These are phyloP conservation scores for Ogataea populi-albae DNA, from an alignment of 805 yeast species.

Conservation along the genomic window DNA sequence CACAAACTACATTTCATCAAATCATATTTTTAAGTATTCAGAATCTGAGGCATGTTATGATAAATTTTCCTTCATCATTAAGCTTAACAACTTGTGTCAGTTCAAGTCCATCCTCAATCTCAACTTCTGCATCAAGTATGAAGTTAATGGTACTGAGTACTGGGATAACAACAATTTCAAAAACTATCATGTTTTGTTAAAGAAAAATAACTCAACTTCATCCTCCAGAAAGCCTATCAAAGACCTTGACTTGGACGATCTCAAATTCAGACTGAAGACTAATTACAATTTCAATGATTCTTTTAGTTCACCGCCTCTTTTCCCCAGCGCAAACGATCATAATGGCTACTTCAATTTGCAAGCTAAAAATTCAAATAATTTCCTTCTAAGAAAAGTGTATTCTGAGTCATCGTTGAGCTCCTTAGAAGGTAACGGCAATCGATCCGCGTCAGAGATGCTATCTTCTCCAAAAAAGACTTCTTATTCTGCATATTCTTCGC, in stretches of 20 bases:
- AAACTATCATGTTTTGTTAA: conserved; percentile 38
- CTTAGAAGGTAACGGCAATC: conserved; percentile 5
- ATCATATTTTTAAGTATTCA: conserved; percentile 40
- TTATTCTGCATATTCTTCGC: conserved; percentile 12
- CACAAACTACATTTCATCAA: conserved; percentile 36
- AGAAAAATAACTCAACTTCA: conserved; percentile 18
- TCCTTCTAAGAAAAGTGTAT: conserved; percentile 27
- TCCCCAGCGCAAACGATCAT: conserved; percentile 2
- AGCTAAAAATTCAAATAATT: conserved; percentile 26
- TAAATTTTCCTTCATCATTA: conserved; percentile 49
- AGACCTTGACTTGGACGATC: conserved; percentile 27
- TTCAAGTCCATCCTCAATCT: conserved; percentile 28
- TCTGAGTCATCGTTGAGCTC: conserved; percentile 30
- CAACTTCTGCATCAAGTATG: conserved; percentile 40
- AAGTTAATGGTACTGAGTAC: conserved; percentile 29
- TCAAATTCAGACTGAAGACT: conserved; percentile 28
- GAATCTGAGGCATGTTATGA: conserved; percentile 32
- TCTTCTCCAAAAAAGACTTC: conserved; percentile 9
- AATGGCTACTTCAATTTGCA: conserved; percentile 15
- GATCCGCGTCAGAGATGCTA: not conserved
- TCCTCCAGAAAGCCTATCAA: conserved; percentile 5
- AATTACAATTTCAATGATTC: conserved; percentile 31
- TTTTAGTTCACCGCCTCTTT: conserved; percentile 13
- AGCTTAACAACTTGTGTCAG: conserved; percentile 33
- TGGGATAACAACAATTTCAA: conserved; percentile 41